Evolutionary conservation across 345 rosid species (phyloP), one percentile per base, ranked within the genome.

Genomic region (Moricandia moricandioides): DNA sequence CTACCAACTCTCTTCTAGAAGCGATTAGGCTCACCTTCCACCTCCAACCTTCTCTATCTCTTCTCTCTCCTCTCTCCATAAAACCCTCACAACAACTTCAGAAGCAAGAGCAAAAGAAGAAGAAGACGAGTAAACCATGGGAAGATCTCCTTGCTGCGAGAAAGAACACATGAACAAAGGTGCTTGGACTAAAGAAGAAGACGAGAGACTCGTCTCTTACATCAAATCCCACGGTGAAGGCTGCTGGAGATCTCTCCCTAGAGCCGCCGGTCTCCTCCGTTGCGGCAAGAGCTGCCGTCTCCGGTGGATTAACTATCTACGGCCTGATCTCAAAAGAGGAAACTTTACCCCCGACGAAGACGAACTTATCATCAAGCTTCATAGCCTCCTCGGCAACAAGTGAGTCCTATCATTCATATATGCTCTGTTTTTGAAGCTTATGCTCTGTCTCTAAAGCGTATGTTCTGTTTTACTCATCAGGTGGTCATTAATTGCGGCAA

Each of bases 1-100:
- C 87, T 92, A 91, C 98, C 98, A 93, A 93, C 96, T 86, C 90
- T 54, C 96, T 83, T 93, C 97, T 93, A 91, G 98, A 93, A 93
- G 89, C 92, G 82, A 72, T 84, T 85, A 78, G 76, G 77, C 69
- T 74, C 85, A 70, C 80, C 26, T 74, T 16, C 79, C 66, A 59
- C 35, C 83, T 62, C 75, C 30, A 80, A 62, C 69, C 40, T 49
- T 62, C 76, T 68, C 72, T 62, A 62, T 62, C 27, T 51, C 47
- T 69, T 1, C 40, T 39, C 45, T 39, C 45, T 55, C 40, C 18
- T 67, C 59, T 30, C 81, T 65, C 74, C 39, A 40, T 78, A 71
- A 59, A 78, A 60, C 58, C 77, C 59, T 72, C 67, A 45, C 39
- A 70, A 56, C 71, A 64, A 65, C 57, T 18, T 65, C 70, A 65